These are phyloP conservation scores for Aspergillus steynii DNA, from an alignment of 495 filamentous ascomycete genomes.

Conservation along the genomic window DNA sequence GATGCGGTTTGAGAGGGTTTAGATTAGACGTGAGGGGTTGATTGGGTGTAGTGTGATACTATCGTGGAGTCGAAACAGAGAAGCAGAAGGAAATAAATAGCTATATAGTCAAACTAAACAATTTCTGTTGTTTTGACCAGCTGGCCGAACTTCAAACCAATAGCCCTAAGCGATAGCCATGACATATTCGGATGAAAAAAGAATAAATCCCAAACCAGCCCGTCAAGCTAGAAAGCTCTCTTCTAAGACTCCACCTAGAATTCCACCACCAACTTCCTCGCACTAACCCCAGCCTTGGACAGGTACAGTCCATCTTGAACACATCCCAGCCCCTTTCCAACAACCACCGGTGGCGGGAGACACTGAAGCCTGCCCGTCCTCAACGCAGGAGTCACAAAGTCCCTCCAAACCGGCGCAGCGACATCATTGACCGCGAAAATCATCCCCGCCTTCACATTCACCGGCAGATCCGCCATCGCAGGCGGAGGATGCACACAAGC, in stretches of 20 bases:
- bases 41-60: too few species aligned
- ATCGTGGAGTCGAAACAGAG: too few species aligned
- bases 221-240: too few species aligned
- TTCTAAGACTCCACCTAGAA: background rate
- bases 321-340: constrained; percentile 10
- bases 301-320: constrained; percentile 5
- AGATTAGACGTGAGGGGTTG: background rate
- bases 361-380: constrained; percentile 6
- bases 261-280: constrained; percentile 13
- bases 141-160: too few species aligned
- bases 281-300: constrained; percentile 12
- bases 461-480: background rate
- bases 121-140: too few species aligned
- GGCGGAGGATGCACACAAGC: constrained; percentile 14
- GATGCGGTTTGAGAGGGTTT: background rate
- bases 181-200: too few species aligned
- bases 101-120: too few species aligned
- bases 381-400: constrained; percentile 17
- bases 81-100: too few species aligned
- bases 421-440: constrained; percentile 49
- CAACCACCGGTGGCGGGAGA: constrained; percentile 6
- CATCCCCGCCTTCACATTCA: constrained; percentile 43
- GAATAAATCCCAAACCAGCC: too few species aligned
- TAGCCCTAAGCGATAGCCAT: too few species aligned
- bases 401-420: constrained; percentile 39